Percentiles rank a stretch among this genome's conserved stretches.
Conservation (phyloP, 768 basidiomycete genomes). For the Infundibulicybe gibba region DNA sequence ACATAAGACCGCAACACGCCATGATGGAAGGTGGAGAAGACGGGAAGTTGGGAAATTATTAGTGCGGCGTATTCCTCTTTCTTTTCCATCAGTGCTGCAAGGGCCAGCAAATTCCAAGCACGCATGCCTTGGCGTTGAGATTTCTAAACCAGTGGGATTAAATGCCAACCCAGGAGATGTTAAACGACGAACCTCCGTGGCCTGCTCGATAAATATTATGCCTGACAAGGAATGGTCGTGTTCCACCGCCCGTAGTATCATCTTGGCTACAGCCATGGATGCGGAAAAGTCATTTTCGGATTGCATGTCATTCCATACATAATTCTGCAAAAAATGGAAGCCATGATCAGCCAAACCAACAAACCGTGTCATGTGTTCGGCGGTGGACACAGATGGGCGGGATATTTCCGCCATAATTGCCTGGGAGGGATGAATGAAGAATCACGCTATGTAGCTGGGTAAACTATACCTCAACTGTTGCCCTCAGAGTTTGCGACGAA, state of each 20-base stretch:
- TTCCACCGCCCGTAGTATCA: conserved; percentile 46
- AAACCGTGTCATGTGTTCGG: conserved; percentile 26
- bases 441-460: background rate
- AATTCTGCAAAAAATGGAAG: conserved; percentile 49
- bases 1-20: conserved; percentile 37
- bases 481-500: conserved; percentile 41
- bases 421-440: conserved; percentile 6
- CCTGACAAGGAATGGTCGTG: conserved; percentile 39
- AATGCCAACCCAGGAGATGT: background rate
- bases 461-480: conserved; percentile 50
- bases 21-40: conserved; percentile 47
- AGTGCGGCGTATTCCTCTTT: conserved; percentile 29
- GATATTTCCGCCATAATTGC: conserved; percentile 23
- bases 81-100: conserved; percentile 47
- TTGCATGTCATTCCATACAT: conserved; percentile 40
- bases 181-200: conserved; percentile 26
- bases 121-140: conserved; percentile 37
- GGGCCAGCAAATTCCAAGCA: conserved; percentile 62
- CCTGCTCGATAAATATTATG: conserved; percentile 28
- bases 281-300: conserved; percentile 51
- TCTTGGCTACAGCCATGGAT: conserved; percentile 45
- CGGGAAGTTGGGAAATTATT: conserved; percentile 46
- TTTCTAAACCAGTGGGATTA: background rate
- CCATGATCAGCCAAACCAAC: conserved; percentile 44
- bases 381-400: conserved; percentile 16